Evolutionary conservation across 2,329 filamentous ascomycete genomes (phyloP).

Genomic region (Colletotrichum somersetense): DNA sequence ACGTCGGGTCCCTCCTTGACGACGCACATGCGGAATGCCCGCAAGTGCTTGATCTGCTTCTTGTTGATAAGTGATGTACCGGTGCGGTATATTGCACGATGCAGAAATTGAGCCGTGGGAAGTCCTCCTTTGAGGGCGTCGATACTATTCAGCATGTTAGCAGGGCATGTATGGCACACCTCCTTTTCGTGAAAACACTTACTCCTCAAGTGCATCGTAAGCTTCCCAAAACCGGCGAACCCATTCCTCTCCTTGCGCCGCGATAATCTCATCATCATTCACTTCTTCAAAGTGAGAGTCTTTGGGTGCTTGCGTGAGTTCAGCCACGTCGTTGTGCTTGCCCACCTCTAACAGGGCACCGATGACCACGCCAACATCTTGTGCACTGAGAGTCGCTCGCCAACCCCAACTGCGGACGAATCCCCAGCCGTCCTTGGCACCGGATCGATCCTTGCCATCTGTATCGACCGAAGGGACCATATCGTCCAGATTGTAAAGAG

Average conservation of each 20-base stretch:
- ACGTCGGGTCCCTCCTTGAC: slow-evolving; percentile 96
- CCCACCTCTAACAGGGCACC: slow-evolving; percentile 95
- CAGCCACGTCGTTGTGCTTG: slow-evolving; percentile 60
- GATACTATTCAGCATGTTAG: slow-evolving; percentile 68
- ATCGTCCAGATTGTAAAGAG: slow-evolving; percentile 92
- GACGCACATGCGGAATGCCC: slow-evolving; percentile 93
- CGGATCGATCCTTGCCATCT: slow-evolving; percentile 75
- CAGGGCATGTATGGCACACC: slow-evolving; percentile 56
- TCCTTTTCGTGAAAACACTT: slow-evolving; percentile 50
- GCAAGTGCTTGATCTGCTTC: slow-evolving; percentile 90
- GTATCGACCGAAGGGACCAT: slow-evolving; percentile 85
- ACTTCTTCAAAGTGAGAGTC: slow-evolving; percentile 56
- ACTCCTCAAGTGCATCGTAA: slow-evolving; percentile 79
- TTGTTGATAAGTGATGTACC: slow-evolving; percentile 93
- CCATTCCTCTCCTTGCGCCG: slow-evolving; percentile 72
- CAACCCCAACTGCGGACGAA: slow-evolving; percentile 98
- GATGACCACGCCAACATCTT: slow-evolving; percentile 93
- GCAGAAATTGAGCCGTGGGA: slow-evolving; percentile 86
- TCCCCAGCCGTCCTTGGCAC: slow-evolving; percentile 92
- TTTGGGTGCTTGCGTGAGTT: slow-evolving; percentile 48
- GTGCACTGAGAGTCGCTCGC: slow-evolving; percentile 92
- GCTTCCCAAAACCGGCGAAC: slow-evolving; percentile 77
- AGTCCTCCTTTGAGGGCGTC: slow-evolving; percentile 82
- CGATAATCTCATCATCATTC: slow-evolving; percentile 58
- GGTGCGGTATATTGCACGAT: slow-evolving; percentile 92